Conservation (phyloP, 164 flowering plant genomes). For the Tetrastigma voinierianum region DNA sequence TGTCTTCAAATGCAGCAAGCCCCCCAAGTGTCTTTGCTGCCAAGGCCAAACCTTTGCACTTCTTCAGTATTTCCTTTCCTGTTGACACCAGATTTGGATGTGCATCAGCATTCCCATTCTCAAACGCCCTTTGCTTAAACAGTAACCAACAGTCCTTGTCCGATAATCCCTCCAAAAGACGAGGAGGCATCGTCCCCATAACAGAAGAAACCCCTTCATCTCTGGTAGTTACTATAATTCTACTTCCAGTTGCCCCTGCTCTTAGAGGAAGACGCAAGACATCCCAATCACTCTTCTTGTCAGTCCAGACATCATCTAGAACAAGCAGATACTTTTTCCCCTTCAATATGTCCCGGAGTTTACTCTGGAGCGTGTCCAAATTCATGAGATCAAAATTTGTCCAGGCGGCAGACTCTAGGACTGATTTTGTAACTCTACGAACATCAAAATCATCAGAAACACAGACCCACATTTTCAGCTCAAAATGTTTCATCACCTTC, state of each 20-base stretch:
- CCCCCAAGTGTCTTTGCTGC: too few relatives aligned
- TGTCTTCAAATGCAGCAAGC: too few relatives aligned
- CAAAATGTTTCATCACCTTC: not conserved
- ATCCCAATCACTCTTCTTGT: not conserved
- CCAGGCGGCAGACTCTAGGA: not conserved
- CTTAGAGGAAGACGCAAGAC: not conserved
- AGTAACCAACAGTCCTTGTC: not conserved
- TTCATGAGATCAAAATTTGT: not conserved
- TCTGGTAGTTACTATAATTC: slow-evolving; percentile 3
- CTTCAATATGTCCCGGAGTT: not conserved
- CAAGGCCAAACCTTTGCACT: not conserved
- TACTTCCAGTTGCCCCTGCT: not conserved
- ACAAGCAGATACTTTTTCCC: slow-evolving; percentile 2
- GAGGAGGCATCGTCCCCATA: not conserved
- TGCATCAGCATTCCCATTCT: not conserved
- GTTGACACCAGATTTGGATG: not conserved
- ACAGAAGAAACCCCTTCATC: not conserved
- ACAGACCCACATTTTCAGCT: slow-evolving; percentile 3
- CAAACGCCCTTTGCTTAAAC: slow-evolving; percentile 6
- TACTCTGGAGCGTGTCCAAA: not conserved
- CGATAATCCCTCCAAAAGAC: not conserved
- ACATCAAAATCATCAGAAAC: slow-evolving; percentile 6
- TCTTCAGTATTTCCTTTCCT: slow-evolving; percentile 8
- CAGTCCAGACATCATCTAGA: slow-evolving; percentile 6
- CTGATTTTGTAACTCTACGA: not conserved